Conservation (phyloP, 139 green algal genomes). For the Volvox reticuliferus region DNA sequence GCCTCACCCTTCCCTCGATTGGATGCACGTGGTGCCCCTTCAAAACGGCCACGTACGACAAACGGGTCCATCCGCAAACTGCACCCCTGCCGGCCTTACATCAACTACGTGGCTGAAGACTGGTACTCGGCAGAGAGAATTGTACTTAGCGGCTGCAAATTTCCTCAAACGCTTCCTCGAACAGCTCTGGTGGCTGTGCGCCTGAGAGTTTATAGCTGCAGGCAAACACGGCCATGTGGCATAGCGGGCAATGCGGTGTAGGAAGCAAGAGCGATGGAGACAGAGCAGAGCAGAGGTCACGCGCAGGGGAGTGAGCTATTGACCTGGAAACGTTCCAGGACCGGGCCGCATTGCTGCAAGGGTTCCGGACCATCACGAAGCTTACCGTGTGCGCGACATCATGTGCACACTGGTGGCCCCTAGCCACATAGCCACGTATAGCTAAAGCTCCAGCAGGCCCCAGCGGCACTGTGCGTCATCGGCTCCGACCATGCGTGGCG, state of each 20-base stretch:
- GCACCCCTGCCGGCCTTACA: too few relatives aligned
- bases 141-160: neutral
- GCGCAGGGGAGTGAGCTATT: neutral
- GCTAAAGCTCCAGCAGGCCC: too few relatives aligned
- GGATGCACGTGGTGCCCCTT: too few relatives aligned
- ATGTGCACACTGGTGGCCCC: neutral
- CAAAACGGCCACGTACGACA: too few relatives aligned
- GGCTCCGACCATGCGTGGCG: too few relatives aligned
- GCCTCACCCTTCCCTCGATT: too few relatives aligned
- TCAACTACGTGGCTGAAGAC: too few relatives aligned
- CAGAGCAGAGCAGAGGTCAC: neutral
- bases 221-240: too few relatives aligned
- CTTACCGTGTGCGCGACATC: neutral
- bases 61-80: too few relatives aligned
- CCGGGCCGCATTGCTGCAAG: too few relatives aligned
- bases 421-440: neutral
- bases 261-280: neutral
- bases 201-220: conserved; percentile 57
- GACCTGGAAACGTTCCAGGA: neutral
- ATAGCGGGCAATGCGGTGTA: neutral
- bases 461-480: neutral
- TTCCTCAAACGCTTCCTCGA: conserved; percentile 32
- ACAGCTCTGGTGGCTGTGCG: conserved; percentile 60
- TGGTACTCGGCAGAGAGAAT: neutral
- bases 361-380: too few relatives aligned